Evolutionary conservation across 331 rosid species (phyloP).

Genomic region (Acacia concinna): DNA sequence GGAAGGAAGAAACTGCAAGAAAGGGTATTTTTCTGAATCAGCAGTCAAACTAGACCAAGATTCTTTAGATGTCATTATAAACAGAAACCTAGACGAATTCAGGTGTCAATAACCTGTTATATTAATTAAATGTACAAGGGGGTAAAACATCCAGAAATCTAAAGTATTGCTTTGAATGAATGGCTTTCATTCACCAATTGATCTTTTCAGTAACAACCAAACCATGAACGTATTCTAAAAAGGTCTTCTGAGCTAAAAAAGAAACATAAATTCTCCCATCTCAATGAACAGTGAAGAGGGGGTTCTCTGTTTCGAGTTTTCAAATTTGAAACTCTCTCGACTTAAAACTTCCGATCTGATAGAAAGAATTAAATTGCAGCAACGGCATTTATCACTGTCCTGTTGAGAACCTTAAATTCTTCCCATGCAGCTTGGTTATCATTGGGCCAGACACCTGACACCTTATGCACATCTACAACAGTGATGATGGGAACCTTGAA

Average conservation of each 20-base stretch:
- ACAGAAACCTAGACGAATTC: background rate
- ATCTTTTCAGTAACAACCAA: background rate
- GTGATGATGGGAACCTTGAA: background rate
- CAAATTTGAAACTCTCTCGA: background rate
- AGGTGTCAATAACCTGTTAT: background rate
- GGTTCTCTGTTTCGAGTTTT: slow-evolving; percentile 4
- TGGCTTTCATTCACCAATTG: background rate
- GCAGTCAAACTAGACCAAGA: slow-evolving; percentile 2
- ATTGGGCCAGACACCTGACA: background rate
- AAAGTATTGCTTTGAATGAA: background rate
- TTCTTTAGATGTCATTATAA: background rate
- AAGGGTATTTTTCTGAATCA: background rate
- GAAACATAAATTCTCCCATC: slow-evolving; percentile 3
- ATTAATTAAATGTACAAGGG: background rate
- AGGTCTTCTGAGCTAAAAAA: background rate
- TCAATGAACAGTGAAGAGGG: slow-evolving; percentile 1
- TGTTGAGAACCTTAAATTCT: background rate
- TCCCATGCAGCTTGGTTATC: slow-evolving; percentile 9
- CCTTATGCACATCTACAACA: background rate
- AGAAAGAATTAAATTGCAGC: background rate
- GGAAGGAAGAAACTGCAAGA: background rate
- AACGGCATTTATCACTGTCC: too few species aligned
- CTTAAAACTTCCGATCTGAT: background rate
- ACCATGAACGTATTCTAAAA: background rate
- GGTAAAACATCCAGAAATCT: background rate